These are phyloP conservation scores for Suillus lakei DNA, from an alignment of 768 basidiomycete genomes.

Conservation along the genomic window DNA sequence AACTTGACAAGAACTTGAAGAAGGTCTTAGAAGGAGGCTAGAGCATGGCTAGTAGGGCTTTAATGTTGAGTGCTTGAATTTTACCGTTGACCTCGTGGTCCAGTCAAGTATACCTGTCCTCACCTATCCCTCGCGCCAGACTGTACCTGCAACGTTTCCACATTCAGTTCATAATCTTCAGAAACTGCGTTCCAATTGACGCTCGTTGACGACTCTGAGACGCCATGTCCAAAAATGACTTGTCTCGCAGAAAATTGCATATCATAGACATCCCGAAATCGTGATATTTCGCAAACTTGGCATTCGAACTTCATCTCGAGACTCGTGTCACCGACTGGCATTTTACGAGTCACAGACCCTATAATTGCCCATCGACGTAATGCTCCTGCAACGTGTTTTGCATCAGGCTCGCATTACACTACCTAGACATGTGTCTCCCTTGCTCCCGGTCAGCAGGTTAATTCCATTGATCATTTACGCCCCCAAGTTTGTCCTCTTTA, in stretches of 20 bases:
- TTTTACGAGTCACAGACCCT: not conserved
- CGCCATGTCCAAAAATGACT: not conserved
- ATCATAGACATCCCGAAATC: not conserved
- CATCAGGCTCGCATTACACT: not conserved
- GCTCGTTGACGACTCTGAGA: not conserved
- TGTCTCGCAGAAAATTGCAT: not conserved
- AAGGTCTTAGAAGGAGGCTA: not conserved
- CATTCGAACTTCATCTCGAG: not conserved
- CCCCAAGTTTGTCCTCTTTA: not conserved
- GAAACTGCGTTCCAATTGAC: not conserved
- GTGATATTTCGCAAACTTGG: not conserved
- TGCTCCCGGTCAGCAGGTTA: not conserved
- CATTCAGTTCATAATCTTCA: not conserved
- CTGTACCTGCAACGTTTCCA: not conserved
- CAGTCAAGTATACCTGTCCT: not conserved
- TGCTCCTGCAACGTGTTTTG: conserved; percentile 8
- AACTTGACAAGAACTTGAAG: too few species aligned
- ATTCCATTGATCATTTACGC: not conserved
- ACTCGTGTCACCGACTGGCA: not conserved
- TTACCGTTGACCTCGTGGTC: not conserved
- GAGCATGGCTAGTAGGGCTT: not conserved
- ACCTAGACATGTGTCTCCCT: conserved; percentile 3
- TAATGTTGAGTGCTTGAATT: not conserved
- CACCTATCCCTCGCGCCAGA: not conserved
- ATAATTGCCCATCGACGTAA: not conserved